Base-by-base conservation (phyloP, 441 rosid species). In the Hura crepitans region DNA sequence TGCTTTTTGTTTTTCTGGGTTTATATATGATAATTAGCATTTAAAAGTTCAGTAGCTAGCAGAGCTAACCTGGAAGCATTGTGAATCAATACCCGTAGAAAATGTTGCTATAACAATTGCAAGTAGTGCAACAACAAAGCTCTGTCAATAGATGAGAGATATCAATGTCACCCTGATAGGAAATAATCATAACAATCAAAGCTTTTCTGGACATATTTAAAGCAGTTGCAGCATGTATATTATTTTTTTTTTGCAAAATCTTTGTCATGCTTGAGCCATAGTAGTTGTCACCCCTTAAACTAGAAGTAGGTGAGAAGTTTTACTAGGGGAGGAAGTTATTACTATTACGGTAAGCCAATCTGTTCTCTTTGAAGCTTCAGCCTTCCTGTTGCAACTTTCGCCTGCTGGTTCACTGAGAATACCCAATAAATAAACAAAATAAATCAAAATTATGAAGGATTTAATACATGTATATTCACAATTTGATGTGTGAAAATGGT, bases 271-370 rank as follows among this genome's bases (percentile, higher is more conserved):
- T 56, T 27, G 9, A 57, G 12, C 62, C 20, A 57, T 27, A 56
- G 2, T 14, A 11, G 31, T 55, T 25, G 33, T 33, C 59, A 25
- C 47, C 0, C 17, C 57, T 6, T 31, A 37, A n/a, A 43, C 30
- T 45, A 43, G 51, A 63, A 37, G 23, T 12, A 27, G 17, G 0
- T 25, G 54, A 39, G n/a, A 71, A 76, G 28, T 62, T 53, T 70
- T 54, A 6, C 12, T 54, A 6, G 73, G 51, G 65, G 74, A 71
- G 17, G 11, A 1, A 37, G 64, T 57, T n/a, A 59, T 81, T 94
- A 92, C 99, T 75, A 95, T 92, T 78, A 95, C 89, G 55, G 97
- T 92, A 23, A 92, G 93, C 99, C 99, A 95, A 49, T 95, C 99
- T 18, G 97, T 95, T 79, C 79, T 85, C 64, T 75, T 78, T 42